A percentile compares a stretch with the other conserved stretches of the same genome.
Evolutionary conservation across 352 stramenopile species (phyloP).

Genomic region (Blastocystis sp.): DNA sequence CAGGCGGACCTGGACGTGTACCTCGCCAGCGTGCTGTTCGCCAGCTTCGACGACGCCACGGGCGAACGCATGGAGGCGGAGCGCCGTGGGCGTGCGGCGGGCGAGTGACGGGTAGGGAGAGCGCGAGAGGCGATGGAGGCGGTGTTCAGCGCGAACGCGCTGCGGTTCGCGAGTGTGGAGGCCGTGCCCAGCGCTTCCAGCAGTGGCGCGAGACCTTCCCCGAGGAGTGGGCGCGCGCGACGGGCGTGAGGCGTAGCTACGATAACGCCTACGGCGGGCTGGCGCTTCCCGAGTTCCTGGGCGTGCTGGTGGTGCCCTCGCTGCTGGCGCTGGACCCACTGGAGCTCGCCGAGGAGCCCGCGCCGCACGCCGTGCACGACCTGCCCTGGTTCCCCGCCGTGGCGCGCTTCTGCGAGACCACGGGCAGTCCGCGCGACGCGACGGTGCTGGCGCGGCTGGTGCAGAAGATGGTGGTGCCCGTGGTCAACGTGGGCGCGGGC

Average conservation of each 20-base stretch:
- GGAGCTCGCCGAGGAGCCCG: background rate
- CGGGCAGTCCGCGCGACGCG: background rate
- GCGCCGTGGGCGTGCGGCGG: too few relatives aligned
- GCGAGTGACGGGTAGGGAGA: background rate
- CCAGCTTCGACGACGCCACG: slow-evolving; percentile 1
- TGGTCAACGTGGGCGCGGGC: slow-evolving; percentile 1
- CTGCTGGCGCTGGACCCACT: slow-evolving; percentile 40
- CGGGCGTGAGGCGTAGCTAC: too few relatives aligned
- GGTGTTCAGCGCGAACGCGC: too few relatives aligned
- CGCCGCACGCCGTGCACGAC: background rate
- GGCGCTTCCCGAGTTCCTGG: slow-evolving; percentile 26
- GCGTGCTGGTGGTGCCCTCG: background rate
- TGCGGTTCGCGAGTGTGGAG: too few relatives aligned
- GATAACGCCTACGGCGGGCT: slow-evolving; percentile 1
- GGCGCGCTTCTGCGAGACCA: background rate
- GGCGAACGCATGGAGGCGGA: background rate
- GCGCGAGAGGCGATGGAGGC: too few relatives aligned
- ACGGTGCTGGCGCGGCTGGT: slow-evolving; percentile 4
- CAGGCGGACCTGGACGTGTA: slow-evolving; percentile 5
- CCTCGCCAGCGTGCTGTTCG: slow-evolving; percentile 37
- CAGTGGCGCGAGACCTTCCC: slow-evolving; percentile 16
- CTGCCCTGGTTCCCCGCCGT: slow-evolving; percentile 19
- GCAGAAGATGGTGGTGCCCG: slow-evolving; percentile 18
- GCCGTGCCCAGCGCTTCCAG: background rate
- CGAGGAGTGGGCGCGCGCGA: too few relatives aligned